Percentiles rank a stretch among this genome's conserved stretches.
phyloP scores from a whole-genome alignment of 2,329 filamentous ascomycete species.

The Penicillium sp. region DNA sequence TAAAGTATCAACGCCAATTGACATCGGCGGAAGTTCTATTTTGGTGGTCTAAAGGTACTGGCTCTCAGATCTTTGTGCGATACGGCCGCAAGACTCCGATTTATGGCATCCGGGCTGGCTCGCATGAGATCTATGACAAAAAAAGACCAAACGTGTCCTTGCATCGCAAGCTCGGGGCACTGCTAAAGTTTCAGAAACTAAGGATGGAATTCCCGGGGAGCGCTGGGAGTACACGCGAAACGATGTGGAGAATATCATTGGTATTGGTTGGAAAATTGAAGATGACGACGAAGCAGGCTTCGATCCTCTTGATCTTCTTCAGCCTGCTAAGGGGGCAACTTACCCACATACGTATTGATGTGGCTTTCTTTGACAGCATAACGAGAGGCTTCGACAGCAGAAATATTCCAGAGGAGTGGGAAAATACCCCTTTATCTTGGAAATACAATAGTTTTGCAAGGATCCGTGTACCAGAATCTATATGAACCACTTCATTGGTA shows the following conservation, averaged over 20 bases:
- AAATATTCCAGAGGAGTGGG: too few species aligned
- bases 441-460: too few species aligned
- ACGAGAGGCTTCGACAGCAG: too few species aligned
- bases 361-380: too few species aligned
- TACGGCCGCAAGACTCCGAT: slow-evolving; percentile 17
- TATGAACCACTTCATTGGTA: too few species aligned
- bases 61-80: slow-evolving; percentile 20
- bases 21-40: slow-evolving; percentile 16
- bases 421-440: too few species aligned
- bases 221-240: slow-evolving; percentile 13
- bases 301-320: slow-evolving; percentile 15
- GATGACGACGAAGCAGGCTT: slow-evolving; percentile 15
- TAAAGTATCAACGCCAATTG: slow-evolving; percentile 8
- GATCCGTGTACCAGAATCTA: too few species aligned
- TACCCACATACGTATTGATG: slow-evolving; percentile 26
- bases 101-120: slow-evolving; percentile 21
- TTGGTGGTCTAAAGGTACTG: slow-evolving; percentile 22
- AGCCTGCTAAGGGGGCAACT: slow-evolving; percentile 4
- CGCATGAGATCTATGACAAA: slow-evolving; percentile 15
- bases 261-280: slow-evolving; percentile 24
- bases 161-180: slow-evolving; percentile 5
- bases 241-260: slow-evolving; percentile 17
- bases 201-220: slow-evolving; percentile 3
- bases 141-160: slow-evolving; percentile 4
- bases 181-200: not conserved